Base-by-base conservation (phyloP, 352 stramenopile species). In the Halophytophthora batemanensis region DNA sequence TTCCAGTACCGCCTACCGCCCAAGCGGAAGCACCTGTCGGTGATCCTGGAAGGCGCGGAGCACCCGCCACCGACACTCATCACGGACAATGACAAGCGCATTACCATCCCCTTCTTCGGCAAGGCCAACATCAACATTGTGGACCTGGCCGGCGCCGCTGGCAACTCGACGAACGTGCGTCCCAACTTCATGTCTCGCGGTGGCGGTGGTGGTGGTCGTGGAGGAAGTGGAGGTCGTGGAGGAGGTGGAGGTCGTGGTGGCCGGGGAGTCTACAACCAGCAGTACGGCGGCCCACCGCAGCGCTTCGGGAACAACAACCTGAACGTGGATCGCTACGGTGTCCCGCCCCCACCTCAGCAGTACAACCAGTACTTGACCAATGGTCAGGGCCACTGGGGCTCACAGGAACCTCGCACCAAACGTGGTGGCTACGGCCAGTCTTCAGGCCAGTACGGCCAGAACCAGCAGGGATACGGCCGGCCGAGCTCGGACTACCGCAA, bases 111-210 rank as follows among this genome's bases (percentile, higher is more conserved):
- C 28, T 89, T 87, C 65, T 88, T 93, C 18, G 82, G 80, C 38
- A 87, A 86, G 45, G 78, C 74, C 14, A 89, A 89, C 62, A 93
- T 93, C 59, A 91, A 82, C 50, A 91, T 93, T 36, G 77, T 91
- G 44, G 82, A 93, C 60, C 54, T 93, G 29, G 82, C 82, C 1
- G 82, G 82, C 13, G 67, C 61, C 31, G 66, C 73, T 2, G 56
- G 43, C 14, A 74, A 59, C 21, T 42, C 73, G 21, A 90, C 80
- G 10, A 87, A 88, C 53, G 71, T 86, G 23, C 71, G 77, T 19
- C 70, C 80, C 22, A 78, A 80, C 45, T 74, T 52, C 38, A 72
- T 73, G 56, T 72, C 56, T 29, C 50, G 55, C 38, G 53, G 71
- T 17, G 64, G 67, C 21, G 59, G 69, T 28, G 72, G 74, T 36